These are phyloP conservation scores for Penicillium tannophilum DNA, from an alignment of 495 filamentous ascomycete genomes.

Conservation along the genomic window DNA sequence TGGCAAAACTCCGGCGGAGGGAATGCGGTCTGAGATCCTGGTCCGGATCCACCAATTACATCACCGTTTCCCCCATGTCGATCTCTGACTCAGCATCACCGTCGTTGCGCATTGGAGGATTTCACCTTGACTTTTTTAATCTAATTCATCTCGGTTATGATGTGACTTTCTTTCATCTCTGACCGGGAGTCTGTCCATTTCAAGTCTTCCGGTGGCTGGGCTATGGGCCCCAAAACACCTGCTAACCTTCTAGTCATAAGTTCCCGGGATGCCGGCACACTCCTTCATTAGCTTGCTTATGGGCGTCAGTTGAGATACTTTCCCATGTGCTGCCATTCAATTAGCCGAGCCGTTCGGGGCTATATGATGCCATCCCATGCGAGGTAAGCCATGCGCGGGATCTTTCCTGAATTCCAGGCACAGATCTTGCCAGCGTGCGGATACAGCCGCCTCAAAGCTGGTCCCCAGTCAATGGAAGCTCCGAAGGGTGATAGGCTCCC, in stretches of 20 bases:
- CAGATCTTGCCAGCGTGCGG: conserved; percentile 4
- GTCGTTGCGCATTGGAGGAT: conserved; percentile 1
- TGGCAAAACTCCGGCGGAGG: conserved; percentile 13
- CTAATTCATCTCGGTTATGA: neutral
- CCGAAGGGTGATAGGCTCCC: conserved; percentile 1
- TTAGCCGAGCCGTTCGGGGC: neutral
- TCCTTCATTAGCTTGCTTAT: neutral
- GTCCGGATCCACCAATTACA: neutral
- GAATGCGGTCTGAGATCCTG: neutral
- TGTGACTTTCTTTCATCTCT: neutral
- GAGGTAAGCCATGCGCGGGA: conserved; percentile 7
- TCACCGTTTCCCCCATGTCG: neutral
- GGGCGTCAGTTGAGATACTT: neutral
- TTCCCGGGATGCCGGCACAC: neutral
- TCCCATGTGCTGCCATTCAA: neutral
- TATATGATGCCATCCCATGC: neutral
- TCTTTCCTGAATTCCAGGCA: conserved; percentile 2
- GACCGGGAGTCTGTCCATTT: conserved; percentile 12
- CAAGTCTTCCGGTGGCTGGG: neutral
- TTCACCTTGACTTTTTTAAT: neutral
- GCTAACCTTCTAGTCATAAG: conserved; percentile 3
- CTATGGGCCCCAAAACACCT: neutral
- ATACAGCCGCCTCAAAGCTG: neutral
- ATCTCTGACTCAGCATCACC: conserved; percentile 2
- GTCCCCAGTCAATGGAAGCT: neutral